Base-by-base conservation (phyloP, 2,329 filamentous ascomycete species). In the Teratosphaeria nubilosa region DNA sequence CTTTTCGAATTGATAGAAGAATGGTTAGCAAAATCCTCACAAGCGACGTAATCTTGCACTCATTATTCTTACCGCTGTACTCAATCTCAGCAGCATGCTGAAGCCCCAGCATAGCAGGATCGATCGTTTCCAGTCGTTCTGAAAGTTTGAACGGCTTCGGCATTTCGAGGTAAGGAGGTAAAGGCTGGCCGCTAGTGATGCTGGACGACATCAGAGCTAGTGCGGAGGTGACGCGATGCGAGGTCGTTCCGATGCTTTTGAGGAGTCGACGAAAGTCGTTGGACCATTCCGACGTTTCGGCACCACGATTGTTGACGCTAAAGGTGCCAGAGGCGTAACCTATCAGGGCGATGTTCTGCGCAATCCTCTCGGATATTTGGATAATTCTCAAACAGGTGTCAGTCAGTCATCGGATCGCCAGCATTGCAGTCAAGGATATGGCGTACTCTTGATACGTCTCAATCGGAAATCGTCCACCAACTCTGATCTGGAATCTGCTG, bases 391-490 rank as follows among this genome's bases (percentile, higher is more conserved):
- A 14, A 56, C 3, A 32, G 27, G 1, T 13, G 60, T 62, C 48
- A 60, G 56, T 53, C 41, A 20, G 13, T 45, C 20, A 30, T 55
- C 16, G 10, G 31, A 16, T 30, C n/a, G 27, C 1, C 57, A 16
- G 14, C 20, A 45, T 32, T 22, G 51, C 22, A 31, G 32, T 7
- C 6, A 30, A 9, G n/a, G 25, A 34, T 7, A 14, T 5, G 14
- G 41, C 62, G n/a, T 55, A 65, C 64, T 56, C 61, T 31, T 86
- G 79, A 70, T 90, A 90, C 25, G 82, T 77, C 55, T 81, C 75
- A 31, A 78, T 78, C 0, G 88, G 88, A 64, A 90, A 91, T 31
- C 80, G 80, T 30, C 88, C 88, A 22, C 88, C 87, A 22, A 91
- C 78, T 0, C 82, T 82, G 0, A 87, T 80, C 64, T 91, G 87